Evolutionary conservation across 23 red algal species (phyloP).

Genomic region (Gracilariopsis chorda): DNA sequence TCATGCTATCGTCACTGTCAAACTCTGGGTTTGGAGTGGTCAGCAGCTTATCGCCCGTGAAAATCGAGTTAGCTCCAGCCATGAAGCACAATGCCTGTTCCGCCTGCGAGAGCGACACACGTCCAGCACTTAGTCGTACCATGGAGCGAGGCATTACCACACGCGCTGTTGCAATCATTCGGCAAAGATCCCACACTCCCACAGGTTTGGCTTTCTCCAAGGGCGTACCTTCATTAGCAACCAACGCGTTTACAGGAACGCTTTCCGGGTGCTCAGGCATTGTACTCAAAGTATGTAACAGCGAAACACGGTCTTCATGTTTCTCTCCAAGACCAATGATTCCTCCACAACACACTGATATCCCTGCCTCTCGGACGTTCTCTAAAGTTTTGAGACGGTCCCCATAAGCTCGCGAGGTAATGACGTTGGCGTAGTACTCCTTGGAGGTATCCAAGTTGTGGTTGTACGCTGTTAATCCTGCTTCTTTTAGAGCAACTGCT

Average conservation of each 20-base stretch:
- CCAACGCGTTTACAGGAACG: conserved; percentile 95
- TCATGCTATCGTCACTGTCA: conserved; percentile 67
- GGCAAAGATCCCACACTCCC: conserved; percentile 83
- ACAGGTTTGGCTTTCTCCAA: conserved; percentile 86
- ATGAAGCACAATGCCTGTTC: conserved; percentile 99
- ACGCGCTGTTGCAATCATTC: conserved; percentile 96
- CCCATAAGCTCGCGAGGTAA: conserved; percentile 84
- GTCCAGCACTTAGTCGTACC: conserved; percentile 96
- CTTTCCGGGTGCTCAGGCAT: conserved; percentile 94
- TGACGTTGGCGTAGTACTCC: conserved; percentile 84
- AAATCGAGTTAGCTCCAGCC: conserved; percentile 97
- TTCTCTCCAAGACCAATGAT: conserved; percentile 97
- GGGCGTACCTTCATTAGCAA: conserved; percentile 94
- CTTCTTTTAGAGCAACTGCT: conserved; percentile 81
- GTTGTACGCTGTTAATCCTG: conserved; percentile 98
- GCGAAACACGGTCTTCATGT: conserved; percentile 85
- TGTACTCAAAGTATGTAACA: conserved; percentile 95
- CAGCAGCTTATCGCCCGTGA: conserved; percentile 97
- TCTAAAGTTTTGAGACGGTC: conserved; percentile 89
- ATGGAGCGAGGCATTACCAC: conserved; percentile 94
- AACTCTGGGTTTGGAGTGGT: conserved; percentile 97
- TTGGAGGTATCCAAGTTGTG: conserved; percentile 96
- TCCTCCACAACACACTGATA: conserved; percentile 96
- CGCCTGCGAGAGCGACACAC: conserved; percentile 68
- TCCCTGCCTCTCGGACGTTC: conserved; percentile 86